Percentiles rank a stretch among this genome's conserved stretches.
phyloP scores from a whole-genome alignment of 1,284 basidiomycete species.

The Marasmius tenuissimus region DNA sequence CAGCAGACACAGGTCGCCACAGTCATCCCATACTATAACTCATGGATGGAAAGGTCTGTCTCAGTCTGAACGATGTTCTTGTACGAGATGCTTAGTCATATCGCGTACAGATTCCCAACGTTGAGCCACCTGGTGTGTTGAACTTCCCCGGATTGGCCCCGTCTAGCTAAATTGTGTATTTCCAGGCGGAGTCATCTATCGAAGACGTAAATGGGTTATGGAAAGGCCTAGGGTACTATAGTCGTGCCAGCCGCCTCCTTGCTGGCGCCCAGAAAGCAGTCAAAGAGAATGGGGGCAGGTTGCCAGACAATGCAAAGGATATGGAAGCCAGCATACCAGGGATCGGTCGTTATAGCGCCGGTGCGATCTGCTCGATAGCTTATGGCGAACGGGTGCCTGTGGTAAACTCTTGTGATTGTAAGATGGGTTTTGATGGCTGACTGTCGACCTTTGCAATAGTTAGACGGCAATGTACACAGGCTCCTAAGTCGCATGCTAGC shows the following conservation, averaged over 20 bases:
- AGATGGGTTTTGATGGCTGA: neutral
- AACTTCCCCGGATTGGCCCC: neutral
- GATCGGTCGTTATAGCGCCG: constrained; percentile 88
- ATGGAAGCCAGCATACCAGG: constrained; percentile 88
- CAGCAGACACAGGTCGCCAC: constrained; percentile 94
- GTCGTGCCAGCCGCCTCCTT: constrained; percentile 79
- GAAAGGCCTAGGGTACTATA: constrained; percentile 93
- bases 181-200: constrained; percentile 67
- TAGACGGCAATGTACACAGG: constrained; percentile 92
- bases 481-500: constrained; percentile 81
- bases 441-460: constrained; percentile 37
- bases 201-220: constrained; percentile 87
- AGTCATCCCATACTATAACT: constrained; percentile 87
- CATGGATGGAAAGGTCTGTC: constrained; percentile 78
- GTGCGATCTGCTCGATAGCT: constrained; percentile 89
- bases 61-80: constrained; percentile 32
- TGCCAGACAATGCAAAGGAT: constrained; percentile 79
- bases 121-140: constrained; percentile 69
- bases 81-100: neutral
- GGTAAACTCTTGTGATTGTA: constrained; percentile 43
- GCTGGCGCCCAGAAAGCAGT: constrained; percentile 79
- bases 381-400: constrained; percentile 84
- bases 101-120: constrained; percentile 71
- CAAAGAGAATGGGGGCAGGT: constrained; percentile 60
- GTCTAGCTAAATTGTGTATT: neutral